phyloP scores from a whole-genome alignment of 1,139 yeast genomes.

The Taiozyma sp. region DNA sequence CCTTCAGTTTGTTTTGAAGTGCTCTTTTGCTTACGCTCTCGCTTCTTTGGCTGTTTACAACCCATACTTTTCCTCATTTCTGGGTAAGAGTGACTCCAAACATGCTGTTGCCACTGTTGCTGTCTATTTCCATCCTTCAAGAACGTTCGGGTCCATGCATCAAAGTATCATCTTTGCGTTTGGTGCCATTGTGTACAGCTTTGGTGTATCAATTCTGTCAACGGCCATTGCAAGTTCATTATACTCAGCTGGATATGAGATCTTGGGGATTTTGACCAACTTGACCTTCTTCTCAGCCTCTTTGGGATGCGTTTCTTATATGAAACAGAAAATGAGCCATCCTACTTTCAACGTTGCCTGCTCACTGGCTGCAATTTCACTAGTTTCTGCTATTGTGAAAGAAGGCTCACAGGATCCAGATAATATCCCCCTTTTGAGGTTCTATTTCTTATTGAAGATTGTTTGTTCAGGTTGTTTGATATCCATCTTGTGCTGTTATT shows the following conservation, averaged over 20 bases:
- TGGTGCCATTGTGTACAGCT: conserved; percentile 50
- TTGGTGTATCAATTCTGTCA: conserved; percentile 48
- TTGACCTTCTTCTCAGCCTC: conserved; percentile 49
- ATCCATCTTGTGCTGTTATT: conserved; percentile 52
- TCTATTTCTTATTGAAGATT: conserved; percentile 51
- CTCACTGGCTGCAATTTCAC: conserved; percentile 66
- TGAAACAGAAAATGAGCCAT: conserved; percentile 61
- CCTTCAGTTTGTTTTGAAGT: conserved; percentile 40
- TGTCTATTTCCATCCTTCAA: conserved; percentile 78
- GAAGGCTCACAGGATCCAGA: conserved; percentile 69
- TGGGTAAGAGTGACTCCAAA: conserved; percentile 70
- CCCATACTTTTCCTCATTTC: conserved; percentile 43
- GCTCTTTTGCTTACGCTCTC: conserved; percentile 64
- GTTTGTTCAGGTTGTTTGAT: conserved; percentile 59
- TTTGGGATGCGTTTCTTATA: conserved; percentile 60
- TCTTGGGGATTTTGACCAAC: conserved; percentile 51
- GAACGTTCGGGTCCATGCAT: conserved; percentile 77
- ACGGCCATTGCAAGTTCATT: conserved; percentile 47
- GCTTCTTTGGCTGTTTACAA: conserved; percentile 77
- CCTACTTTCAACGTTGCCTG: conserved; percentile 80
- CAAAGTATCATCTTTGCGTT: conserved; percentile 63
- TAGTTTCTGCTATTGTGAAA: conserved; percentile 68
- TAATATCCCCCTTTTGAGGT: conserved; percentile 49
- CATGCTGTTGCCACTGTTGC: conserved; percentile 81
- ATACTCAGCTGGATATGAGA: conserved; percentile 41